Percentiles rank a stretch among this genome's conserved stretches.
phyloP scores from a whole-genome alignment of 768 basidiomycete species.

The Phaffia tasmanica region DNA sequence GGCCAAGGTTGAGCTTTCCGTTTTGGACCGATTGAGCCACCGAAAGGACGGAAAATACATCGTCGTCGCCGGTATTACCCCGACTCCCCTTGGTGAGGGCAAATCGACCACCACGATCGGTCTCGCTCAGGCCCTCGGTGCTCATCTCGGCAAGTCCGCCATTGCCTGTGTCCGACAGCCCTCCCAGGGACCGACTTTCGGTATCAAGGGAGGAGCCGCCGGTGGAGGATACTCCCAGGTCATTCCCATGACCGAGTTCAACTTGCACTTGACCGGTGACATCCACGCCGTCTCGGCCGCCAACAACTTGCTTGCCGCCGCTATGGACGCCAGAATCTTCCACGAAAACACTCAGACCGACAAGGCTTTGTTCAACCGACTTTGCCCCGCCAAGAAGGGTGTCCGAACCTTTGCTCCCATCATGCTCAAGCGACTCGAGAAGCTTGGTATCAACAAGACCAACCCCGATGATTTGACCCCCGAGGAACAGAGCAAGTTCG shows the following conservation, averaged over 20 bases:
- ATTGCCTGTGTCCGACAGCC: slow-evolving; percentile 98
- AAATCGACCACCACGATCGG: slow-evolving; percentile 98
- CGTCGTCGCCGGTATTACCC: slow-evolving; percentile 89
- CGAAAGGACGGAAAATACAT: slow-evolving; percentile 93
- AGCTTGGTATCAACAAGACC: slow-evolving; percentile 89
- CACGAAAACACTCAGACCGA: slow-evolving; percentile 92
- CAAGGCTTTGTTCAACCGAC: slow-evolving; percentile 84
- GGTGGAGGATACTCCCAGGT: slow-evolving; percentile 98
- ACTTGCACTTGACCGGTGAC: slow-evolving; percentile 89
- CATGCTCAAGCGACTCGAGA: slow-evolving; percentile 89
- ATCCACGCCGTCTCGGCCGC: slow-evolving; percentile 96
- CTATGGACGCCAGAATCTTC: slow-evolving; percentile 92
- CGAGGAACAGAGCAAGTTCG: slow-evolving; percentile 81
- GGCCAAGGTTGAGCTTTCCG: slow-evolving; percentile 85
- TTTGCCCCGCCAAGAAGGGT: slow-evolving; percentile 87
- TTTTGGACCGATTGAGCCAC: slow-evolving; percentile 71
- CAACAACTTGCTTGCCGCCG: slow-evolving; percentile 92
- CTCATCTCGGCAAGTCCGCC: slow-evolving; percentile 78
- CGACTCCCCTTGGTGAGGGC: slow-evolving; percentile 92
- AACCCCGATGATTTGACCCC: slow-evolving; percentile 82
- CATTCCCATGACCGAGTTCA: slow-evolving; percentile 99
- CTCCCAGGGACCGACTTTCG: slow-evolving; percentile 96
- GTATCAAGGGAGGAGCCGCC: slow-evolving; percentile 97
- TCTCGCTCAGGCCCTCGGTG: slow-evolving; percentile 88
- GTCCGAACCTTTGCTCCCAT: slow-evolving; percentile 88